Conservation (phyloP, 805 yeast genomes). For the Wickerhamiella nectarea region DNA sequence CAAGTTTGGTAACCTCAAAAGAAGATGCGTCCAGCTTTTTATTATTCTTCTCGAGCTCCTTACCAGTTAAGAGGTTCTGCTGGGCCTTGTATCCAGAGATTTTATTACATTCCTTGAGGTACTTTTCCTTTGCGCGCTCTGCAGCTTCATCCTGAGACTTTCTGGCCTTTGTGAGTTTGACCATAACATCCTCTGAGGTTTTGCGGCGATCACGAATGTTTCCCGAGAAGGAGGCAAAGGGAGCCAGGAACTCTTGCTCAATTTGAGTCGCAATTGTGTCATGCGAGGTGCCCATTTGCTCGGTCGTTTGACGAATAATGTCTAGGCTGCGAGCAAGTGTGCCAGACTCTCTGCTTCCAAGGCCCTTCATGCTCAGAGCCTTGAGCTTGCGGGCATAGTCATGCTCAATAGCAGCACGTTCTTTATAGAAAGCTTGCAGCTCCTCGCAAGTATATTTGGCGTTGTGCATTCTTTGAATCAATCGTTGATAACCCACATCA, state of each 20-base stretch:
- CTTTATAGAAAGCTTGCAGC: constrained; percentile 37
- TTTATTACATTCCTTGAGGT: constrained; percentile 43
- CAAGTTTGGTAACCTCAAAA: constrained; percentile 28
- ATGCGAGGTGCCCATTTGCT: constrained; percentile 45
- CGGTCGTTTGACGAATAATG: constrained; percentile 43
- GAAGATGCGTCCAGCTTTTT: constrained; percentile 40
- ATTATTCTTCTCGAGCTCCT: constrained; percentile 50
- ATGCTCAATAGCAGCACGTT: constrained; percentile 48
- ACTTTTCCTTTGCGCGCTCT: constrained; percentile 32
- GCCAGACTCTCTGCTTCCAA: constrained; percentile 50
- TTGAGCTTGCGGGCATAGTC: constrained; percentile 50
- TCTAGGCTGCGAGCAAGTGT: constrained; percentile 47
- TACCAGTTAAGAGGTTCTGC: constrained; percentile 56
- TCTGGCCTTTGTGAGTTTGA: constrained; percentile 39
- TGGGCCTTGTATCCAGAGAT: constrained; percentile 48
- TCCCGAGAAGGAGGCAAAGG: constrained; percentile 39
- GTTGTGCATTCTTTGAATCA: constrained; percentile 44
- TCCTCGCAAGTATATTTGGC: constrained; percentile 47
- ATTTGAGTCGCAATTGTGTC: constrained; percentile 38
- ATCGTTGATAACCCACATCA: constrained; percentile 42
- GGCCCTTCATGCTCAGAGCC: constrained; percentile 35
- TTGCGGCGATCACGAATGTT: constrained; percentile 40
- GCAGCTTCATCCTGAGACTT: constrained; percentile 24
- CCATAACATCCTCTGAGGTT: constrained; percentile 44
- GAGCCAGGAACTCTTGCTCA: constrained; percentile 36